These are phyloP conservation scores for Erucastrum elatum DNA, from an alignment of 345 rosid species.

Conservation along the genomic window DNA sequence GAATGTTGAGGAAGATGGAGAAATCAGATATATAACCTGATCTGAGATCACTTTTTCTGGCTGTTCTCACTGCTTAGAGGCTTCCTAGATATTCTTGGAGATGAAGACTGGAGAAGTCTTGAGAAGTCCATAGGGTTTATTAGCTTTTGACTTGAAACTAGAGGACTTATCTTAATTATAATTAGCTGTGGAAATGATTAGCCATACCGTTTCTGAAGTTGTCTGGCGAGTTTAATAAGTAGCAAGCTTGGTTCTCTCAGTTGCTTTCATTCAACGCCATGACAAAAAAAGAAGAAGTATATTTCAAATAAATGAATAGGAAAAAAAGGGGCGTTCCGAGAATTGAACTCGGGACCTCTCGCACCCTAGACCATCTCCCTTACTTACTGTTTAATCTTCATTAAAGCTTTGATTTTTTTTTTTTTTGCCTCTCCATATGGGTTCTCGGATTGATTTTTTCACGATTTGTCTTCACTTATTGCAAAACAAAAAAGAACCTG, in stretches of 20 bases:
- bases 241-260: too few species aligned
- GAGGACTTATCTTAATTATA: too few species aligned
- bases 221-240: too few species aligned
- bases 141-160: conserved; percentile 44
- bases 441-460: not conserved
- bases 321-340: conserved; percentile 63
- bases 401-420: not conserved
- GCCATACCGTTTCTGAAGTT: too few species aligned
- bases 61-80: conserved; percentile 66
- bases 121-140: conserved; percentile 59
- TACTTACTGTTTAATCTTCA: not conserved
- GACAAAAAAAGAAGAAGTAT: too few species aligned
- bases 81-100: conserved; percentile 52
- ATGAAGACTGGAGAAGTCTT: conserved; percentile 50
- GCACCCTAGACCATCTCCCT: not conserved
- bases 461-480: too few species aligned
- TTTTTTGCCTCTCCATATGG: not conserved
- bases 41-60: conserved; percentile 56
- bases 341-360: conserved; percentile 82
- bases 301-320: not conserved
- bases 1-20: conserved; percentile 64
- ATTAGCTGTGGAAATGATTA: conserved; percentile 38
- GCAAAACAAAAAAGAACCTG: too few species aligned
- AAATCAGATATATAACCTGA: conserved; percentile 45
- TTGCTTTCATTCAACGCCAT: too few species aligned